Conservation (phyloP, 768 basidiomycete species). For the Suillus discolor region DNA sequence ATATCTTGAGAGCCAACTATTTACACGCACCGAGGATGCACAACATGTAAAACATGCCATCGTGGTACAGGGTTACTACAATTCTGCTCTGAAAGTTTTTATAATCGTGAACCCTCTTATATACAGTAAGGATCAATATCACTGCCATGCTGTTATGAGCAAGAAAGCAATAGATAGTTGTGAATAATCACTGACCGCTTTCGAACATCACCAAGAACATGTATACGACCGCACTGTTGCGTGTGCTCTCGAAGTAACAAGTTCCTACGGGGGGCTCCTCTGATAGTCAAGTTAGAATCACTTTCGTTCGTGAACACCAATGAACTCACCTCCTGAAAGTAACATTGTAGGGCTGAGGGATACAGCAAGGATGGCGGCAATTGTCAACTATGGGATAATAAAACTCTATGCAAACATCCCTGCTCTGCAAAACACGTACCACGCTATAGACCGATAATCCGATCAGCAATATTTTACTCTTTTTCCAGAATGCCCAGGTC, state of each 20-base stretch:
- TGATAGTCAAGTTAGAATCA: not conserved
- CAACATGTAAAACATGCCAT: conserved; percentile 20
- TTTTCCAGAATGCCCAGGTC: conserved; percentile 25
- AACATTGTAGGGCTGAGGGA: conserved; percentile 7
- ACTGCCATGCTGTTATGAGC: not conserved
- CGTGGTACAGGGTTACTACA: conserved; percentile 16
- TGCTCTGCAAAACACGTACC: conserved; percentile 10
- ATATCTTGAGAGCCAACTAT: not conserved
- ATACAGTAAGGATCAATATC: conserved; percentile 4
- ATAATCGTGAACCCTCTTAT: conserved; percentile 8
- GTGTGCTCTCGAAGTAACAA: not conserved
- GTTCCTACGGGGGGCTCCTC: not conserved
- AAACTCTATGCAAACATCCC: not conserved
- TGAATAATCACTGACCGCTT: not conserved
- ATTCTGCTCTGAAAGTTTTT: conserved; percentile 12
- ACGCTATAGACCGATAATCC: conserved; percentile 14
- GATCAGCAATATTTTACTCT: conserved; percentile 15
- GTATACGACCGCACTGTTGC: not conserved
- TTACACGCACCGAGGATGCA: conserved; percentile 18
- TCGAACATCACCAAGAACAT: not conserved
- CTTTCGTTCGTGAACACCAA: not conserved
- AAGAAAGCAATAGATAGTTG: not conserved
- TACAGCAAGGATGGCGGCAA: conserved; percentile 8
- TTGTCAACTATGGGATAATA: conserved; percentile 8
- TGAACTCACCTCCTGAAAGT: conserved; percentile 8